These are phyloP conservation scores for Sisymbrium altissimum DNA, from an alignment of 345 rosid genomes.

Conservation along the genomic window DNA sequence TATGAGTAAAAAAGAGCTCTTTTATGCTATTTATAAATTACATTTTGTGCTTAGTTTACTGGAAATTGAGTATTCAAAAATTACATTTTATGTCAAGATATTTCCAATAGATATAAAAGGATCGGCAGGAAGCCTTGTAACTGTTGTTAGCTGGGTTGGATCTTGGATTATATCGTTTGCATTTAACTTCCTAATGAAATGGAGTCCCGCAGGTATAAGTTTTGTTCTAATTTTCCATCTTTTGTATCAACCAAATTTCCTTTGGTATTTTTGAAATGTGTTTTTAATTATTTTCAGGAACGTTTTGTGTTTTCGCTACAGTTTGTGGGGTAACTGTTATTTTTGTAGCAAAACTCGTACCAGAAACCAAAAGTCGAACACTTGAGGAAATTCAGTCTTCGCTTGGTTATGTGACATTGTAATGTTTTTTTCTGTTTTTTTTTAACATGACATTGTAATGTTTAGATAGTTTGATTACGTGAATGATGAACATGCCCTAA, in stretches of 20 bases:
- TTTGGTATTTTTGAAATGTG: background rate
- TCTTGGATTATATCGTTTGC: slow-evolving; percentile 70
- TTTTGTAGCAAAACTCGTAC: slow-evolving; percentile 64
- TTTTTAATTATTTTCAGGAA: slow-evolving; percentile 39
- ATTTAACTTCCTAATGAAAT: slow-evolving; percentile 48
- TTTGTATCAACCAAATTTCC: background rate
- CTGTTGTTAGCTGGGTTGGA: slow-evolving; percentile 72
- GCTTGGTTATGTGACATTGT: background rate
- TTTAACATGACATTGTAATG: too few relatives aligned
- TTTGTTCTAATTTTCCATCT: background rate
- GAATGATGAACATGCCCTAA: too few relatives aligned
- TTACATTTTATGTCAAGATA: slow-evolving; percentile 40
- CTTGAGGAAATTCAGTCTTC: slow-evolving; percentile 70
- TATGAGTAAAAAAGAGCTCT: background rate
- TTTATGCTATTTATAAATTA: background rate
- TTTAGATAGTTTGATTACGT: too few relatives aligned
- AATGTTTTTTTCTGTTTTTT: too few relatives aligned
- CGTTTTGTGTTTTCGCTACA: slow-evolving; percentile 54
- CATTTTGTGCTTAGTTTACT: background rate
- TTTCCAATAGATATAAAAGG: slow-evolving; percentile 81
- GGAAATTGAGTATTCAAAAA: background rate
- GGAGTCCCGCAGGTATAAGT: slow-evolving; percentile 8
- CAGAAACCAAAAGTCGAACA: slow-evolving; percentile 70
- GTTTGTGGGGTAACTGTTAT: slow-evolving; percentile 53
- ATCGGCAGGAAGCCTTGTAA: slow-evolving; percentile 81